Evolutionary conservation across 495 filamentous ascomycete genomes (phyloP), one percentile per base, ranked within the genome.

Genomic region (Extremus antarcticus): DNA sequence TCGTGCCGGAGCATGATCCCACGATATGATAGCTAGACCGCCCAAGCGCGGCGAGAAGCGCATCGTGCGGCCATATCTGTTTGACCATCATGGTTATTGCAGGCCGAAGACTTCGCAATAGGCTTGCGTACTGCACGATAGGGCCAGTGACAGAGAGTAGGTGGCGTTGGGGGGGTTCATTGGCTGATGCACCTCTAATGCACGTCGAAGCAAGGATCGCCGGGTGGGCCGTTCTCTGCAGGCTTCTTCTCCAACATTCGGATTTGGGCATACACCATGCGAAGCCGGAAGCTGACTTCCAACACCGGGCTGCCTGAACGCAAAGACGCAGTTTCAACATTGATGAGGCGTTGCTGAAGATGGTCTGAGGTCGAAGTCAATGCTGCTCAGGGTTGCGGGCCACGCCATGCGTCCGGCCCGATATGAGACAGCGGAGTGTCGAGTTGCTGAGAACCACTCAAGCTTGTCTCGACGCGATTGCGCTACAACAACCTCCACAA

Each of bases 141-240:
- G 29, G 48, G 51, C 59, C 59, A 61, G 43, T 61, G 48, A 61
- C 43, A 47, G n/a, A 3, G 29, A n/a, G 29, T n/a, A 54, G 43
- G 38, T 35, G 29, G 35, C 43, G 25, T 2, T 43, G 39, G 16
- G 17, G 29, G n/a, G 7, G 10, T 8, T 39, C 43, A 61, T 61
- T 61, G 38, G 47, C 22, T 25, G 7, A 23, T 48, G 46, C 46
- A 23, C 46, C 19, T 13, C 46, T 23, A 15, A 17, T 50, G 22
- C 47, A 20, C 13, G 16, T 29, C 8, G 8, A 17, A 10, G 15
- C 23, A 50, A n/a, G 11, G 24, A 32, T 29, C 9, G 22, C 47
- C 15, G 25, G 13, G 11, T 2, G 2, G 21, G n/a, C 19, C 47
- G 47, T 32, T 15, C 35, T 25, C 11, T 48, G 7, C 47, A 32